These are phyloP conservation scores for Rhododendron kiyosumense DNA, from an alignment of 148 eudicot species.

Conservation along the genomic window DNA sequence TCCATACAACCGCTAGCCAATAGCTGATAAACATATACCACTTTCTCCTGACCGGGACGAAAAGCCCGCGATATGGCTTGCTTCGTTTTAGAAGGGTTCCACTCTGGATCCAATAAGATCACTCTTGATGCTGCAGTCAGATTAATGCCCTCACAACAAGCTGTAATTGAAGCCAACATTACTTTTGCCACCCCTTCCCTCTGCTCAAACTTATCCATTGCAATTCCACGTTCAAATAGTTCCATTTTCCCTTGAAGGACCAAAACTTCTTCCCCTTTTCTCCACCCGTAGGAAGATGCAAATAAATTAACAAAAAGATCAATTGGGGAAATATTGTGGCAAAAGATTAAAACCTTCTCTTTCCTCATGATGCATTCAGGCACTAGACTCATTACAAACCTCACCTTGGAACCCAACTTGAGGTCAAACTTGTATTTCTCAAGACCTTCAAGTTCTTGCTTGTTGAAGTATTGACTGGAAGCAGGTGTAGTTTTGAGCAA, in stretches of 20 bases:
- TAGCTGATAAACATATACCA: slow-evolving; percentile 88
- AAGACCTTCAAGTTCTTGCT: slow-evolving; percentile 56
- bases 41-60: slow-evolving; percentile 86
- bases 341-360: slow-evolving; percentile 85
- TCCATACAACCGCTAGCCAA: slow-evolving; percentile 77
- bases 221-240: slow-evolving; percentile 82
- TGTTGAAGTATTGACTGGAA: slow-evolving; percentile 55
- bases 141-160: slow-evolving; percentile 92
- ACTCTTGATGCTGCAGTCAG: slow-evolving; percentile 98
- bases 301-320: slow-evolving; percentile 67
- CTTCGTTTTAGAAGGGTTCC: slow-evolving; percentile 97
- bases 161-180: slow-evolving; percentile 83
- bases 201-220: slow-evolving; percentile 93
- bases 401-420: slow-evolving; percentile 78
- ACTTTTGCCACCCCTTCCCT: slow-evolving; percentile 79
- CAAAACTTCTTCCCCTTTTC: slow-evolving; percentile 77
- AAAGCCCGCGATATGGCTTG: slow-evolving; percentile 97
- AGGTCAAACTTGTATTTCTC: slow-evolving; percentile 67
- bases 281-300: slow-evolving; percentile 67
- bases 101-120: slow-evolving; percentile 82
- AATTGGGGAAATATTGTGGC: slow-evolving; percentile 95
- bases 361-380: slow-evolving; percentile 68
- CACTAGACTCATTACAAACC: slow-evolving; percentile 71
- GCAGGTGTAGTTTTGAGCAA: slow-evolving; percentile 71
- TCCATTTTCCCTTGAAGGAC: slow-evolving; percentile 90